These are phyloP conservation scores for Metarhizium album DNA, from an alignment of 2,329 filamentous ascomycete genomes.

Conservation along the genomic window DNA sequence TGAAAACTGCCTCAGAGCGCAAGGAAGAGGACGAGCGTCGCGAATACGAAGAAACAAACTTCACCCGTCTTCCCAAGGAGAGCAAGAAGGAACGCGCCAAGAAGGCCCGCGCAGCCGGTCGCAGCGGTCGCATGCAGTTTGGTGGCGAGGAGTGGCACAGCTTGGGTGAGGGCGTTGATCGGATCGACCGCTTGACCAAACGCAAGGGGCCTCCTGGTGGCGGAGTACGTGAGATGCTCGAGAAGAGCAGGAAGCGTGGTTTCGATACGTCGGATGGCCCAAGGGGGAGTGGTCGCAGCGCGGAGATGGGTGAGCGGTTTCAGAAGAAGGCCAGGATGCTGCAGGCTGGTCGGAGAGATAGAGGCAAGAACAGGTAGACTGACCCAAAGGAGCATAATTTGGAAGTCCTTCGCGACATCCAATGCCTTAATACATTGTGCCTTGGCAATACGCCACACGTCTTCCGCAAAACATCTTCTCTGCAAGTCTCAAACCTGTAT, in stretches of 20 bases:
- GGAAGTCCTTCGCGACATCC: too few relatives aligned
- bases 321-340: slow-evolving; percentile 55
- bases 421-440: too few relatives aligned
- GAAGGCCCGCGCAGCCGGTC: slow-evolving; percentile 41
- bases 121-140: slow-evolving; percentile 51
- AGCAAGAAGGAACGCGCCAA: slow-evolving; percentile 78
- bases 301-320: slow-evolving; percentile 63
- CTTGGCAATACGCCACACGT: too few relatives aligned
- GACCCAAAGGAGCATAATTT: not conserved
- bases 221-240: slow-evolving; percentile 52
- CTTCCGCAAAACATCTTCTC: too few relatives aligned
- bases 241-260: slow-evolving; percentile 77
- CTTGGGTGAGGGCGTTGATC: slow-evolving; percentile 73
- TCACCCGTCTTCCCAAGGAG: slow-evolving; percentile 73
- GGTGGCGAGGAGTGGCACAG: slow-evolving; percentile 92
- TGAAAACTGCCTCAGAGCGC: slow-evolving; percentile 67
- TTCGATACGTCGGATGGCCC: slow-evolving; percentile 59
- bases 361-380: slow-evolving; percentile 29
- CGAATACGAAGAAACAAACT: slow-evolving; percentile 88
- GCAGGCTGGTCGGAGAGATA: slow-evolving; percentile 34
- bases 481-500: too few relatives aligned
- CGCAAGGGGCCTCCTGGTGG: slow-evolving; percentile 47
- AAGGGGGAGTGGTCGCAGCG: slow-evolving; percentile 47
- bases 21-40: slow-evolving; percentile 67
- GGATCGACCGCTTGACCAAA: slow-evolving; percentile 74